A percentile compares a stretch with the other conserved stretches of the same genome.
Evolutionary conservation across 768 basidiomycete species (phyloP).

Genomic region (Suillus hirtellus): DNA sequence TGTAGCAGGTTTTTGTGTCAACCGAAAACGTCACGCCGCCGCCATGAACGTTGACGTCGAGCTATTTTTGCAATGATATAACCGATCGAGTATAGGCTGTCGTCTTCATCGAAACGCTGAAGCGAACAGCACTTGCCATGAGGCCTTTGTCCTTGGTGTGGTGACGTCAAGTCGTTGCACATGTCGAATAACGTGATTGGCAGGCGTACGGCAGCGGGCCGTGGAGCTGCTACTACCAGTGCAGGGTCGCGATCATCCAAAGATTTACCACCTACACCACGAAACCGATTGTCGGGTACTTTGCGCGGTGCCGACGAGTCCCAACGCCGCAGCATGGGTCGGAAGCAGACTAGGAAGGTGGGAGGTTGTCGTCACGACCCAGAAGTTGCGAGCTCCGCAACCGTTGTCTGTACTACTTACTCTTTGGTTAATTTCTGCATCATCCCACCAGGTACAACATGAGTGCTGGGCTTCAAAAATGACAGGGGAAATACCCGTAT

Average conservation of each 20-base stretch:
- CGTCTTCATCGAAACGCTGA: too few relatives aligned
- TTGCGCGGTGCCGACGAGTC: background rate
- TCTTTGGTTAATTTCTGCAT: background rate
- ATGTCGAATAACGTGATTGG: background rate
- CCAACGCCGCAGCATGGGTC: background rate
- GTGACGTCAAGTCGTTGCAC: background rate
- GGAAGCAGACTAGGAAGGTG: too few relatives aligned
- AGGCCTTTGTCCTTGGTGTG: background rate
- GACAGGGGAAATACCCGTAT: background rate
- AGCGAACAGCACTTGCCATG: background rate
- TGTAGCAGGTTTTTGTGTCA: too few relatives aligned
- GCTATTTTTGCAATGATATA: too few relatives aligned
- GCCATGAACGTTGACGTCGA: too few relatives aligned
- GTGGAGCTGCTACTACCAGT: too few relatives aligned
- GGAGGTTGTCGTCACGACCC: constrained; percentile 13
- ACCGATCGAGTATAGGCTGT: too few relatives aligned
- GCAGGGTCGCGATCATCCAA: background rate
- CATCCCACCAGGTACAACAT: background rate
- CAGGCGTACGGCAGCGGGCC: background rate
- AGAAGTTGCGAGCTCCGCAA: constrained; percentile 8
- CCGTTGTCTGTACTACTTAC: background rate
- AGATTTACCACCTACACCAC: background rate
- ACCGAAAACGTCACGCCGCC: too few relatives aligned
- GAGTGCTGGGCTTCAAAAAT: background rate
- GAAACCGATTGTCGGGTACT: background rate